Evolutionary conservation across 331 rosid species (phyloP).

Genomic region (Malus hybrid): DNA sequence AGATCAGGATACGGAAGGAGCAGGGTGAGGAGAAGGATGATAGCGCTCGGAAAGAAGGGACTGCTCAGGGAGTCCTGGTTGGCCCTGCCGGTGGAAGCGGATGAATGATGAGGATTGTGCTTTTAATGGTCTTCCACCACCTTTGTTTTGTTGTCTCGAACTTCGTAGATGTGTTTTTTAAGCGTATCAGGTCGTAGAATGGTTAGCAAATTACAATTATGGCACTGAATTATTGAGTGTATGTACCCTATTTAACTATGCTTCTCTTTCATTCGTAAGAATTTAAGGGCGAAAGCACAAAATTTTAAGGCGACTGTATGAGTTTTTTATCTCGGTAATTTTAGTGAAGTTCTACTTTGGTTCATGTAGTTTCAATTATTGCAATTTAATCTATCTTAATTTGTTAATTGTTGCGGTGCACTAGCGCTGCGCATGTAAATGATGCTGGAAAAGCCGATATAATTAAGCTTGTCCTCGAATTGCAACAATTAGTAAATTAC

Average conservation of each 20-base stretch:
- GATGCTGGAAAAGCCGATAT: too few relatives aligned
- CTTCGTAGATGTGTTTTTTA: background rate
- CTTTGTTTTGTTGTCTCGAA: background rate
- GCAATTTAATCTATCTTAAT: too few relatives aligned
- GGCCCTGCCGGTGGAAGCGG: constrained; percentile 77
- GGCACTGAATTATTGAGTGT: background rate
- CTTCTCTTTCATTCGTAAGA: background rate
- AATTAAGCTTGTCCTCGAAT: too few relatives aligned
- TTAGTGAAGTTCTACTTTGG: too few relatives aligned
- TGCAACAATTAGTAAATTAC: too few relatives aligned
- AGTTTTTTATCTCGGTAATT: too few relatives aligned
- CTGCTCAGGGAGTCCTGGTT: constrained; percentile 94
- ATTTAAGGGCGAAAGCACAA: background rate
- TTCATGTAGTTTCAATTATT: too few relatives aligned
- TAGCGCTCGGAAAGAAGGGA: constrained; percentile 65
- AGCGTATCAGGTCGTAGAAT: constrained; percentile 1
- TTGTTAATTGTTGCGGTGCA: too few relatives aligned
- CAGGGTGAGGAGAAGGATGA: constrained; percentile 72
- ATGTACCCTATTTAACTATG: too few relatives aligned
- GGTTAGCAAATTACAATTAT: background rate
- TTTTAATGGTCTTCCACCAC: background rate
- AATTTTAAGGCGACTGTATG: too few relatives aligned
- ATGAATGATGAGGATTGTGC: constrained; percentile 17
- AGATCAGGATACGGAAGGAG: constrained; percentile 67
- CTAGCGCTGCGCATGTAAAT: too few relatives aligned